These are phyloP conservation scores for Yamadazyma philogaea DNA, from an alignment of 805 yeast genomes.

Conservation along the genomic window DNA sequence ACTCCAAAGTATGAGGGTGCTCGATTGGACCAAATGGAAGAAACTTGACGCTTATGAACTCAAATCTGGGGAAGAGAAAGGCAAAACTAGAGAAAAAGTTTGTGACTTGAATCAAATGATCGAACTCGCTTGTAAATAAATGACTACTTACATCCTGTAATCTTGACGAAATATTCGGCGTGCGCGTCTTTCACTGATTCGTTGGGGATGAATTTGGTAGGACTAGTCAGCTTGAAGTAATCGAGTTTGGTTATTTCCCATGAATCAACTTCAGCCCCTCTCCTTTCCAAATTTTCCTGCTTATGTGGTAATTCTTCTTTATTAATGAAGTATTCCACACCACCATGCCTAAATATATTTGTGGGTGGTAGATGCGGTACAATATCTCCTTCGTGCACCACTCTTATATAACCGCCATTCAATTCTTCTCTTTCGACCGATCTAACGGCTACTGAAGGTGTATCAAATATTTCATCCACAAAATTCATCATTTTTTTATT, in stretches of 20 bases:
- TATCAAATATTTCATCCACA: constrained; percentile 49
- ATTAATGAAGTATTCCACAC: constrained; percentile 47
- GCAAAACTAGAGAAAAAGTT: constrained; percentile 61
- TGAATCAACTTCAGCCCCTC: constrained; percentile 7
- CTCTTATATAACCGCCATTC: constrained; percentile 47
- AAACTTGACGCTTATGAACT: constrained; percentile 54
- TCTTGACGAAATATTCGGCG: constrained; percentile 27
- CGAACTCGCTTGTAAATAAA: constrained; percentile 25
- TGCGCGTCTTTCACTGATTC: constrained; percentile 28
- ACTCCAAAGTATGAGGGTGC: constrained; percentile 19
- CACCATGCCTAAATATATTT: constrained; percentile 43
- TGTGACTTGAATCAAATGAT: constrained; percentile 49
- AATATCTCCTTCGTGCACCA: constrained; percentile 54
- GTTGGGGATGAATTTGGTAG: constrained; percentile 18
- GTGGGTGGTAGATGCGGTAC: constrained; percentile 62
- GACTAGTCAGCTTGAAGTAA: background rate
- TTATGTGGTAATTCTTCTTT: constrained; percentile 39
- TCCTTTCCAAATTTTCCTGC: constrained; percentile 16
- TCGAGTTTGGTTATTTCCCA: constrained; percentile 3
- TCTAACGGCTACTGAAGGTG: constrained; percentile 22
- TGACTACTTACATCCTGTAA: constrained; percentile 26
- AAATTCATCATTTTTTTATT: constrained; percentile 48
- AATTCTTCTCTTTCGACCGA: constrained; percentile 24
- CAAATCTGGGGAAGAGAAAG: constrained; percentile 42
- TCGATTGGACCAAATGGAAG: constrained; percentile 69